Percentiles rank a stretch among this genome's conserved stretches.
phyloP scores from a whole-genome alignment of 2,329 filamentous ascomycete genomes.

The Nothophoma quercina region DNA sequence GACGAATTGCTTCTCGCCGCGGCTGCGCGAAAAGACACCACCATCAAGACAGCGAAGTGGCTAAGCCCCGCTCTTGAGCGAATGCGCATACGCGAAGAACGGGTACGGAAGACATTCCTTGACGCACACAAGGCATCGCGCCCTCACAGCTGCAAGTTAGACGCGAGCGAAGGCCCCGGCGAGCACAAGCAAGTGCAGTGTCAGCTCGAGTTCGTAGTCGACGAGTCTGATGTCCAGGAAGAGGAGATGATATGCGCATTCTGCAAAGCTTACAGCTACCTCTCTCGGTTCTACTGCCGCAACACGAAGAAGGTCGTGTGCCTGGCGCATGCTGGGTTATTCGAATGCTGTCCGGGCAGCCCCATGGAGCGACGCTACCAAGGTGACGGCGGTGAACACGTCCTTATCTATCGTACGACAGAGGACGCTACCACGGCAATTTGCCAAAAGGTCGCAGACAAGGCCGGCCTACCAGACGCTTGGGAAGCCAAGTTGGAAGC shows the following conservation, averaged over 20 bases:
- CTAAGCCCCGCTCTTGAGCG: conserved; percentile 84
- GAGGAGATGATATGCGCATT: conserved; percentile 91
- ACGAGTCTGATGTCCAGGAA: conserved; percentile 78
- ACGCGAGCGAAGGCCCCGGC: conserved; percentile 59
- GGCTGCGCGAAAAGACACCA: conserved; percentile 74
- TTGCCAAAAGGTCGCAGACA: conserved; percentile 82
- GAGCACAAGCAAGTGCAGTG: conserved; percentile 22
- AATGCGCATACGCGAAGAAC: conserved; percentile 76
- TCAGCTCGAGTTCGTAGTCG: conserved; percentile 42
- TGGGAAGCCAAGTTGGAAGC: conserved; percentile 93
- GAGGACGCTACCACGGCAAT: conserved; percentile 72
- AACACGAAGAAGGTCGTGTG: conserved; percentile 84
- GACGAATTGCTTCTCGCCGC: conserved; percentile 94
- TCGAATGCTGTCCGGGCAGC: conserved; percentile 76
- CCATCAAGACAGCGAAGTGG: conserved; percentile 95
- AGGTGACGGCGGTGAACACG: conserved; percentile 65
- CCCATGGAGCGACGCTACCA: conserved; percentile 72
- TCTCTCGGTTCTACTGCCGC: conserved; percentile 88
- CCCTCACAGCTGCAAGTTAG: conserved; percentile 50
- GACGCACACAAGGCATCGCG: conserved; percentile 65
- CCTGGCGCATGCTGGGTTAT: conserved; percentile 78
- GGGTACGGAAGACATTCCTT: conserved; percentile 73
- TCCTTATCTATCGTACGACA: conserved; percentile 78
- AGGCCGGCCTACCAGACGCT: conserved; percentile 81
- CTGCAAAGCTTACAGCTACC: conserved; percentile 91